Base-by-base conservation (phyloP, 768 basidiomycete species). In the Pisolithus marmoratus region DNA sequence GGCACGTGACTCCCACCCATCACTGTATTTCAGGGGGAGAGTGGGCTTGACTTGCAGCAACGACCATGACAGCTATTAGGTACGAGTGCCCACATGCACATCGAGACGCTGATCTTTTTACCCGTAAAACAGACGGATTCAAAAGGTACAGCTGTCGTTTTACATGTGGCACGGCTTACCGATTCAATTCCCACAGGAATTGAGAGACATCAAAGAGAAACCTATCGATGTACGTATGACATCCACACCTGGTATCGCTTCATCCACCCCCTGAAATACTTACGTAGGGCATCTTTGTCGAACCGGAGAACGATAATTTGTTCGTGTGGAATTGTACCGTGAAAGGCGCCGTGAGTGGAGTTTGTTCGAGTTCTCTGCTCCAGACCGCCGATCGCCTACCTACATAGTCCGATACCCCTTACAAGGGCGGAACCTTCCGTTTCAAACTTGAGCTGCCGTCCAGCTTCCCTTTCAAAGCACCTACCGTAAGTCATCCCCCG, bases 401-500 rank as follows among this genome's bases (percentile, higher is more conserved):
- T 17, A 29, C 42, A 23, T 56, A 92, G 90, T 62, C 80, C 43
- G 83, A 86, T 57, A 87, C 86, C 26, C 91, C 90, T 0, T 93
- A 93, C 77, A 88, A 84, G 68, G 79, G 78, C 48, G 90, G 91
- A 45, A 88, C 79, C 0, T 93, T 90, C 69, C 75, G 80, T 58
- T 91, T 91, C 67, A 83, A 70, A 37, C 64, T 92, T 12, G 69
- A 72, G n/a, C 72, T 93, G n/a, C 88, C 90, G 1, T 60, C 74
- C n/a, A 85, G 81, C 66, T 93, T 85, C 58, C 90, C 91, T 8
- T 93, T 93, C 81, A 92, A 93, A 68, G 81, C 91, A 4, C 90
- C 90, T 36, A 75, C 77, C 52, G 89, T 90, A 69, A 59, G 74
- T 55, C 41, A 42, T 31, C 41, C 38, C 27, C 20, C 20, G 37